Evolutionary conservation across 192 early-diverging fungal species (phyloP), one percentile per base, ranked within the genome.

Genomic region (Entomortierella chlamydospora): DNA sequence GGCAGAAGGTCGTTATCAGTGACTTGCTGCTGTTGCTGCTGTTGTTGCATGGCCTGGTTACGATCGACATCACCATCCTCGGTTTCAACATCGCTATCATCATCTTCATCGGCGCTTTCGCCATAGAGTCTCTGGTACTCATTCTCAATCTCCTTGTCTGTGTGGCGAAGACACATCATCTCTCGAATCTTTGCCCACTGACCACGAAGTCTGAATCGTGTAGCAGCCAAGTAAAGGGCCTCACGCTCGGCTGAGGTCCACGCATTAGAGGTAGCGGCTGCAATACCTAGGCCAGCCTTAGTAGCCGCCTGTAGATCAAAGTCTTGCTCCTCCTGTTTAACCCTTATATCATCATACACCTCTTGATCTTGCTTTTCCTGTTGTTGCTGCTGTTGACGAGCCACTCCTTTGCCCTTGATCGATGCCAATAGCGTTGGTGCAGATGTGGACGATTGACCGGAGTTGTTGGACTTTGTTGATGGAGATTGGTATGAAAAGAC

Each of bases 181-280:
- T 78, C 25, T 11, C 74, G 66, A 25, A 78, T 70, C 61, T 60
- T 78, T 55, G 66, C 49, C 74, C 74, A 78, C 31, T 70, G 74
- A 9, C 74, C 74, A 2, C 42, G 33, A 15, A 78, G 54, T 31
- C 52, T 28, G 54, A 69, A 70, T 31, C 67, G 60, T 7, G 61
- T 64, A 0, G 67, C 74, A 1, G 67, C 67, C 33, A 70, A 22
- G 45, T 64, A 70, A 13, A 78, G 26, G 1, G 60, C 74, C 26
- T 78, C 74, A 22, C 55, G 66, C n/a, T 78, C 74, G 12, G 67
- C 67, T 3, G 54, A 51, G 8, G 67, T 78, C 67, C 67, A 78
- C 7, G 60, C 57, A 28, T 37, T 65, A 1, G 45, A 47, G 13
- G 37, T 62, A 17, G 54, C 59, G 20, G 30, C 50, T 33, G 53